Conservation (phyloP, 345 rosid genomes). For the Odontarrhena argentea region DNA sequence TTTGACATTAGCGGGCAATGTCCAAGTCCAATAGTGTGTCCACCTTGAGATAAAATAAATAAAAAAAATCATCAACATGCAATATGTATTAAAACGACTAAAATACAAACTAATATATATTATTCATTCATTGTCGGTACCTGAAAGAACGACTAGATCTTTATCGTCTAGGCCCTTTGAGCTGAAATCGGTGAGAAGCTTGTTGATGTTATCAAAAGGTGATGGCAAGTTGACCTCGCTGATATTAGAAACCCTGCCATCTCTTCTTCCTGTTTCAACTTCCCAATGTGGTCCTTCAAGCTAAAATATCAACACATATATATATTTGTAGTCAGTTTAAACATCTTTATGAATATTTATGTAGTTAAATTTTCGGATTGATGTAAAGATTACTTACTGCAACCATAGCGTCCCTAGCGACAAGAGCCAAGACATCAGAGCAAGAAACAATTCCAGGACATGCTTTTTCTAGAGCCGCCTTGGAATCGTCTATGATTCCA, state of each 20-base stretch:
- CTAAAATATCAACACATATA: slow-evolving; percentile 32
- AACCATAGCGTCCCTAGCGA: slow-evolving; percentile 62
- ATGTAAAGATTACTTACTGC: slow-evolving; percentile 43
- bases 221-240: slow-evolving; percentile 61
- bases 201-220: slow-evolving; percentile 56
- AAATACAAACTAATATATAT: neutral
- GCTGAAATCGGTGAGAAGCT: slow-evolving; percentile 46
- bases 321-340: neutral
- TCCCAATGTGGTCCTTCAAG: slow-evolving; percentile 54
- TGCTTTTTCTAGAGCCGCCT: slow-evolving; percentile 50
- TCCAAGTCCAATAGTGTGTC: slow-evolving; percentile 61
- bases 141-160: slow-evolving; percentile 75
- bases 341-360: neutral
- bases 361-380: neutral
- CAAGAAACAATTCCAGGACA: slow-evolving; percentile 75
- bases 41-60: slow-evolving; percentile 45
- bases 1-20: slow-evolving; percentile 55
- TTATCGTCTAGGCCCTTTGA: slow-evolving; percentile 51
- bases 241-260: slow-evolving; percentile 54
- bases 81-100: no score
- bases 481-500: slow-evolving; percentile 57
- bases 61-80: neutral
- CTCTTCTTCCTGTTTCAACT: slow-evolving; percentile 79
- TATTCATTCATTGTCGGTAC: slow-evolving; percentile 33
- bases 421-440: slow-evolving; percentile 60